Percentiles rank a stretch among this genome's conserved stretches.
phyloP scores from a whole-genome alignment of 2,329 filamentous ascomycete species.

The Penicillium sp. region DNA sequence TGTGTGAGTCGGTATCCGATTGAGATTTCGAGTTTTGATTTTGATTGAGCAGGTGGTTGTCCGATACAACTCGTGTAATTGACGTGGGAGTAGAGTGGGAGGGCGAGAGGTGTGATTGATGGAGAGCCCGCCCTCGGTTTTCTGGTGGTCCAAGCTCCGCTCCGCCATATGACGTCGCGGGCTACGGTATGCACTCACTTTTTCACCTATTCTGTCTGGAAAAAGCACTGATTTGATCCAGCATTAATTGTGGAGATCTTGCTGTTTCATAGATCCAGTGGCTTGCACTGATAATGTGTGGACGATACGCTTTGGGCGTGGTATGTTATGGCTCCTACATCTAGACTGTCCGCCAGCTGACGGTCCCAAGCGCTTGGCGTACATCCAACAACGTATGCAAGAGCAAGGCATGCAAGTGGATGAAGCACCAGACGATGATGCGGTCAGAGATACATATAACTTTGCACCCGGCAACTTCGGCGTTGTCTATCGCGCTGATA shows the following conservation, averaged over 20 bases:
- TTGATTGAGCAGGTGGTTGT: background rate
- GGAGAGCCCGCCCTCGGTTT: constrained; percentile 18
- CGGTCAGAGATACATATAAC: constrained; percentile 76
- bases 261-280: background rate
- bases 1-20: background rate
- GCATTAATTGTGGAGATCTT: too few species aligned
- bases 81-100: background rate
- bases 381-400: constrained; percentile 70
- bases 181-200: background rate
- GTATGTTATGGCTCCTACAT: constrained; percentile 42
- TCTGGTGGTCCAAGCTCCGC: constrained; percentile 28
- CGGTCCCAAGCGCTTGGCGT: constrained; percentile 64
- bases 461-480: constrained; percentile 87
- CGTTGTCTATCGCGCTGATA: constrained; percentile 77
- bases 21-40: background rate
- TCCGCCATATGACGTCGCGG: constrained; percentile 29
- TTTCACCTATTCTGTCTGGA: background rate
- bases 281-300: constrained; percentile 56
- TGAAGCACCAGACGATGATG: constrained; percentile 69
- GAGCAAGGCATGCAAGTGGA: constrained; percentile 71
- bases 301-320: constrained; percentile 63
- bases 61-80: background rate
- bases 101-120: constrained; percentile 1
- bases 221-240: background rate
- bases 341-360: constrained; percentile 6